These are phyloP conservation scores for Sarcodon aspratus DNA, from an alignment of 768 basidiomycete species.

Conservation along the genomic window DNA sequence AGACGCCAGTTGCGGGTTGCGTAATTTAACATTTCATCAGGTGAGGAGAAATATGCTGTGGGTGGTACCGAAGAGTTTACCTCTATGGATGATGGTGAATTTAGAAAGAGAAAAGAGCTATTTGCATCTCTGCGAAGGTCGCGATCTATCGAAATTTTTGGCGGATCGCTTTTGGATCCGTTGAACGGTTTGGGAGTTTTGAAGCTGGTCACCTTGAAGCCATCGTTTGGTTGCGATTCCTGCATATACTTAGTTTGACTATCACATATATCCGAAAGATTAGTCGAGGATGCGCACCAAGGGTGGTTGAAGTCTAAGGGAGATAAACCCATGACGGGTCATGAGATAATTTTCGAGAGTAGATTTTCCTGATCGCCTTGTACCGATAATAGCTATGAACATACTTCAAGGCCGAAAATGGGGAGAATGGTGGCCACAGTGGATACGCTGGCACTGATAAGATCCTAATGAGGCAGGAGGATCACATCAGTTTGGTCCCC, in stretches of 20 bases:
- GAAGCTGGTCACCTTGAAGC: no score
- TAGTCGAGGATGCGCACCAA: no score
- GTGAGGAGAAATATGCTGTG: slow-evolving; percentile 25
- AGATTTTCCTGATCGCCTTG: slow-evolving; percentile 19
- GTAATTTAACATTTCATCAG: slow-evolving; percentile 50
- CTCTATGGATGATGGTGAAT: background rate
- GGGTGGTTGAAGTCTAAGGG: slow-evolving; percentile 17
- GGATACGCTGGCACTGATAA: background rate
- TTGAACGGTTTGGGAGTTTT: no score
- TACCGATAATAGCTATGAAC: slow-evolving; percentile 22
- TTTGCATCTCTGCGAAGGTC: no score
- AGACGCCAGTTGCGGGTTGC: slow-evolving; percentile 75
- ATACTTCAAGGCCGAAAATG: slow-evolving; percentile 3
- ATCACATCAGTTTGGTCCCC: background rate
- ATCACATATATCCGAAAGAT: no score
- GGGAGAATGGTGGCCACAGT: no score
- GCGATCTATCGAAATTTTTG: no score
- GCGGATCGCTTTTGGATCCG: no score
- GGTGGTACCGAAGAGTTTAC: background rate
- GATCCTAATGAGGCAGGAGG: background rate
- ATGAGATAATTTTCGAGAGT: slow-evolving; percentile 48
- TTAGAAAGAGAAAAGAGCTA: slow-evolving; percentile 1
- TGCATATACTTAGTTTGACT: no score
- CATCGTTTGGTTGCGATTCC: no score
- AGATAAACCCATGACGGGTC: slow-evolving; percentile 41